Evolutionary conservation across 225 moss, liverwort and hornwort genomes (phyloP).

Genomic region (Takakia lepidozioides): DNA sequence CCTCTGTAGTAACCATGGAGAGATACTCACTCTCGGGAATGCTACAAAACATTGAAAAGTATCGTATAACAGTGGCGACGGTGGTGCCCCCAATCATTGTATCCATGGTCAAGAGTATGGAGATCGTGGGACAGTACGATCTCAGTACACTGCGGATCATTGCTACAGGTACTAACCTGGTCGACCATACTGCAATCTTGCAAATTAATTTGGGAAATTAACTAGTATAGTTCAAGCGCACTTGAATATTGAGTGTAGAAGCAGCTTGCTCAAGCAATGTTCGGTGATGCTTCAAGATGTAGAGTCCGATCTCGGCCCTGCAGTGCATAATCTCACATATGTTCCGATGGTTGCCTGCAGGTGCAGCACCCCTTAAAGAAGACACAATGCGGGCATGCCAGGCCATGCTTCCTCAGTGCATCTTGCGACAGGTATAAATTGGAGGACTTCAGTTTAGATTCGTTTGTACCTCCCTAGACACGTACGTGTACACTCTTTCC

Average conservation of each 20-base stretch:
- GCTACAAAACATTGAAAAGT: constrained; percentile 18
- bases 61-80: constrained; percentile 28
- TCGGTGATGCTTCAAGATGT: too few relatives aligned
- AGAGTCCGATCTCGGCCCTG: too few relatives aligned
- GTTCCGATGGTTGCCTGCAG: too few relatives aligned
- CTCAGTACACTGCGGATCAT: constrained; percentile 21
- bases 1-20: constrained; percentile 33
- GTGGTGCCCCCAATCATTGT: constrained; percentile 47
- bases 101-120: constrained; percentile 26
- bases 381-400: constrained; percentile 32
- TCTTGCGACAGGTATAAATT: constrained; percentile 33
- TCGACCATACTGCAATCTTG: too few relatives aligned
- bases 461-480: neutral
- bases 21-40: constrained; percentile 22
- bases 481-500: neutral
- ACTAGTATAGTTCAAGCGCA: too few relatives aligned
- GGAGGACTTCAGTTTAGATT: too few relatives aligned
- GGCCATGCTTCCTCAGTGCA: constrained; percentile 28
- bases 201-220: too few relatives aligned
- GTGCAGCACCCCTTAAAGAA: constrained; percentile 29
- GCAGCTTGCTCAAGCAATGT: too few relatives aligned
- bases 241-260: too few relatives aligned
- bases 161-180: constrained; percentile 25
- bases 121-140: constrained; percentile 17
- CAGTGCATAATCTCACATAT: too few relatives aligned